Percentiles rank a stretch among this genome's conserved stretches.
These are phyloP conservation scores for Phytophthora colocasiae DNA, from an alignment of 352 stramenopile species.

Conservation along the genomic window DNA sequence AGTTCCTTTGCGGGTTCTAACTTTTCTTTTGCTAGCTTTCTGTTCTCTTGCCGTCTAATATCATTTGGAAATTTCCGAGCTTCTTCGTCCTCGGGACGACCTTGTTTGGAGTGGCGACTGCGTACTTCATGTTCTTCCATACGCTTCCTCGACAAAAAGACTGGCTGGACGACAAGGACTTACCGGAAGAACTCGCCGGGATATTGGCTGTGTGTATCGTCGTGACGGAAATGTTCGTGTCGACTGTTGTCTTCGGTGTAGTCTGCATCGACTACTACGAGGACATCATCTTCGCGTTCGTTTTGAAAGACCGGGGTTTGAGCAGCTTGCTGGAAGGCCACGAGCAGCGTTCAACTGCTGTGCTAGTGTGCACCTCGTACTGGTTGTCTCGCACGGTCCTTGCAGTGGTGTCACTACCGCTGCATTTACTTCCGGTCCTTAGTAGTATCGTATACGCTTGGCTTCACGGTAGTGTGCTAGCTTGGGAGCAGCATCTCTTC, in stretches of 20 bases:
- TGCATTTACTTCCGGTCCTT: slow-evolving; percentile 60
- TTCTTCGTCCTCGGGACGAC: too few relatives aligned
- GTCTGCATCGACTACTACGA: slow-evolving; percentile 48
- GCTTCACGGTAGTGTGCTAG: slow-evolving; percentile 53
- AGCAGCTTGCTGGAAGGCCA: slow-evolving; percentile 30
- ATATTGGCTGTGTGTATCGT: slow-evolving; percentile 55
- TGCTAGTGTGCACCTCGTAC: slow-evolving; percentile 46
- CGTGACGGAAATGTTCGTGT: slow-evolving; percentile 52
- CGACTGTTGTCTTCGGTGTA: slow-evolving; percentile 53
- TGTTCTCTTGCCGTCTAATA: too few relatives aligned
- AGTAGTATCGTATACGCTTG: slow-evolving; percentile 52
- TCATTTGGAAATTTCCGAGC: too few relatives aligned
- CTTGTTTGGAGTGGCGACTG: slow-evolving; percentile 40
- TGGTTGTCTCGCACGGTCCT: slow-evolving; percentile 40
- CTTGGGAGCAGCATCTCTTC: slow-evolving; percentile 58
- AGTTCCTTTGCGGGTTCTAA: too few relatives aligned
- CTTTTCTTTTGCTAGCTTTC: too few relatives aligned
- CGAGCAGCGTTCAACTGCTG: slow-evolving; percentile 33
- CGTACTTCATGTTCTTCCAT: slow-evolving; percentile 45
- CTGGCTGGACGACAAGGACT: slow-evolving; percentile 37
- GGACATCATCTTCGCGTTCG: slow-evolving; percentile 56
- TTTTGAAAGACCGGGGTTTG: slow-evolving; percentile 42
- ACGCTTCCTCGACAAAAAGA: slow-evolving; percentile 43
- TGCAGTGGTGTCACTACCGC: slow-evolving; percentile 46
- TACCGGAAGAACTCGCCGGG: slow-evolving; percentile 45